These are phyloP conservation scores for Apiospora marii DNA, from an alignment of 2,329 filamentous ascomycete species.

Conservation along the genomic window DNA sequence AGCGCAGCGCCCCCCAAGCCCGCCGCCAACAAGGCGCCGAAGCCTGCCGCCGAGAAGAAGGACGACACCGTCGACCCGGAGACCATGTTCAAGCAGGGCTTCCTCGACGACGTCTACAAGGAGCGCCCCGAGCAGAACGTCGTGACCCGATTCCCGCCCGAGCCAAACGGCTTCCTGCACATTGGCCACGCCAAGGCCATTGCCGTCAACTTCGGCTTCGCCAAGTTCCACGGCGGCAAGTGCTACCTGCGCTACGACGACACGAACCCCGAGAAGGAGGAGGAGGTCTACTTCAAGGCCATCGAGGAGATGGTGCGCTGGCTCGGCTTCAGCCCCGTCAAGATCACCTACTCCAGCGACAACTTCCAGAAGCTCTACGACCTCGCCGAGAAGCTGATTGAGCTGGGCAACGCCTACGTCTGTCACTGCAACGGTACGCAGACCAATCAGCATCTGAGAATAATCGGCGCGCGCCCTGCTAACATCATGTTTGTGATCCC, in stretches of 20 bases:
- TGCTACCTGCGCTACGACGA: slow-evolving; percentile 88
- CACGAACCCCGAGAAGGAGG: slow-evolving; percentile 93
- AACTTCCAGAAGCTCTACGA: slow-evolving; percentile 90
- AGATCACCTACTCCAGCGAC: slow-evolving; percentile 88
- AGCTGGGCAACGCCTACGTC: slow-evolving; percentile 76
- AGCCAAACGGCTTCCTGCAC: slow-evolving; percentile 93
- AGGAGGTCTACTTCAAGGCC: slow-evolving; percentile 87
- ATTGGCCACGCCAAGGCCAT: slow-evolving; percentile 97
- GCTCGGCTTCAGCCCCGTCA: slow-evolving; percentile 81
- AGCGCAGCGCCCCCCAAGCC: slow-evolving; percentile 42
- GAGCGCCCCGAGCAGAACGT: slow-evolving; percentile 69
- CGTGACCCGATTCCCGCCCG: slow-evolving; percentile 79
- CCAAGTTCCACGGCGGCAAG: slow-evolving; percentile 80
- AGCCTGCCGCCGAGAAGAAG: slow-evolving; percentile 47
- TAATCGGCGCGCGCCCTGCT: background rate
- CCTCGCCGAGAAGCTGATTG: slow-evolving; percentile 84
- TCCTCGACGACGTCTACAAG: slow-evolving; percentile 75
- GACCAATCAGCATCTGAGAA: too few species aligned
- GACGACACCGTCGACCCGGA: slow-evolving; percentile 61
- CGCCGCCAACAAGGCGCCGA: slow-evolving; percentile 37
- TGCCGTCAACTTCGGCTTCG: slow-evolving; percentile 95
- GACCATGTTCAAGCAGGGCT: slow-evolving; percentile 82
- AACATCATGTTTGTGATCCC: background rate
- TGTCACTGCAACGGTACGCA: slow-evolving; percentile 77
- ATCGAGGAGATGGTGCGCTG: slow-evolving; percentile 89